phyloP scores from a whole-genome alignment of 805 yeast species.

The Yarrowia sp. region DNA sequence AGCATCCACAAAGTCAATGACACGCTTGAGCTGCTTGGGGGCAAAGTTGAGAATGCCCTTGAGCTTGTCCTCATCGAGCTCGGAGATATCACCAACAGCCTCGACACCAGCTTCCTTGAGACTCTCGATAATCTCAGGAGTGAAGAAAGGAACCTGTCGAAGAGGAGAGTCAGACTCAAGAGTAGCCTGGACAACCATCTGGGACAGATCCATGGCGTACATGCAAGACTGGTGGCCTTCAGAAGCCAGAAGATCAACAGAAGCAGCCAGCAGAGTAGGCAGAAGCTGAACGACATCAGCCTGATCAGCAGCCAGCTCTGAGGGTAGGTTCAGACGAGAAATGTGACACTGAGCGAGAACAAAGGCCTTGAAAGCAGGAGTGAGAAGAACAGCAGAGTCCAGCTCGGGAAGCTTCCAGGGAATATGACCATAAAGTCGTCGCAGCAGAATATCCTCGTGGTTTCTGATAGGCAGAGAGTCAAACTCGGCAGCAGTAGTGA shows the following conservation, averaged over 20 bases:
- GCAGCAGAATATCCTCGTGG: conserved; percentile 53
- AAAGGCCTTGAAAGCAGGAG: conserved; percentile 69
- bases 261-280: conserved; percentile 57
- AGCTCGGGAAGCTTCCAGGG: conserved; percentile 55
- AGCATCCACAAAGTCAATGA: conserved; percentile 84
- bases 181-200: conserved; percentile 81
- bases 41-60: conserved; percentile 23
- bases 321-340: conserved; percentile 59
- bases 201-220: conserved; percentile 81
- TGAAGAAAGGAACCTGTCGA: conserved; percentile 75
- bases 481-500: conserved; percentile 71
- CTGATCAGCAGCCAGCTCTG: conserved; percentile 61
- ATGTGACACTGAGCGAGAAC: conserved; percentile 79
- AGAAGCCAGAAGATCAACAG: conserved; percentile 72
- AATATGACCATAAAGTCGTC: conserved; percentile 52
- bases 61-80: conserved; percentile 60
- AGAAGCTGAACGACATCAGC: conserved; percentile 50
- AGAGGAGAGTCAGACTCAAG: conserved; percentile 80
- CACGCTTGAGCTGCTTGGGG: conserved; percentile 42
- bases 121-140: conserved; percentile 48
- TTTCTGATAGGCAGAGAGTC: conserved; percentile 62
- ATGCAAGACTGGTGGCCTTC: conserved; percentile 79
- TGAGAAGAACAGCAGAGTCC: conserved; percentile 38
- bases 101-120: conserved; percentile 58
- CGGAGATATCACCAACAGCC: conserved; percentile 76